Conservation (phyloP, 352 stramenopile species). For the Phytopythium kandeliae region DNA sequence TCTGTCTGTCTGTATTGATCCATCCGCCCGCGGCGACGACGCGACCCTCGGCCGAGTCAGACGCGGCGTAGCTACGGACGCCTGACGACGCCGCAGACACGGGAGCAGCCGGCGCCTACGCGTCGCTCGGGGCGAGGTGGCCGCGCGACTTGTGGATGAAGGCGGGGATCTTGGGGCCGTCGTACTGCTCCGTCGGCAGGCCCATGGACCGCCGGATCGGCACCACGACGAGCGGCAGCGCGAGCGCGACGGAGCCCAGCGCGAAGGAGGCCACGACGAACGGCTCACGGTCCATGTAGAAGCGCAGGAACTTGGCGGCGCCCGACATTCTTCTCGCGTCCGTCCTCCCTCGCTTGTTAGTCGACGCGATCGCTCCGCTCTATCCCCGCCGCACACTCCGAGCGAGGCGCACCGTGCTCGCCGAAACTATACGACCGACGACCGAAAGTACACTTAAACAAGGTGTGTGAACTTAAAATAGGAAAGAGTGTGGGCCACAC, state of each 20-base stretch:
- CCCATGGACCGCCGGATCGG: slow-evolving; percentile 80
- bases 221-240: slow-evolving; percentile 73
- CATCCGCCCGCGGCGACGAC: neutral
- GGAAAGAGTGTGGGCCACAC: neutral
- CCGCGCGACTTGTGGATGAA: slow-evolving; percentile 72
- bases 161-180: slow-evolving; percentile 75
- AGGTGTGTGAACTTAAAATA: too few species aligned
- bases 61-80: neutral
- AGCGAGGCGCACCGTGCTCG: neutral
- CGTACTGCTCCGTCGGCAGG: slow-evolving; percentile 86
- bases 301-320: slow-evolving; percentile 72
- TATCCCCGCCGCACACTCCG: neutral
- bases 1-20: neutral
- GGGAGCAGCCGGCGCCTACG: neutral
- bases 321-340: slow-evolving; percentile 6
- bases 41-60: neutral
- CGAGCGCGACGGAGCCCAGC: slow-evolving; percentile 64
- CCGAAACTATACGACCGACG: neutral
- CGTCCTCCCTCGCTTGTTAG: too few species aligned
- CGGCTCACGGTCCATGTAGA: slow-evolving; percentile 82
- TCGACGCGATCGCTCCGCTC: neutral
- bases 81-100: neutral
- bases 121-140: slow-evolving; percentile 30
- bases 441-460: too few species aligned
- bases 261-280: slow-evolving; percentile 81